Conservation (phyloP, 1,284 basidiomycete species). For the Sanguinoderma infundibulare region DNA sequence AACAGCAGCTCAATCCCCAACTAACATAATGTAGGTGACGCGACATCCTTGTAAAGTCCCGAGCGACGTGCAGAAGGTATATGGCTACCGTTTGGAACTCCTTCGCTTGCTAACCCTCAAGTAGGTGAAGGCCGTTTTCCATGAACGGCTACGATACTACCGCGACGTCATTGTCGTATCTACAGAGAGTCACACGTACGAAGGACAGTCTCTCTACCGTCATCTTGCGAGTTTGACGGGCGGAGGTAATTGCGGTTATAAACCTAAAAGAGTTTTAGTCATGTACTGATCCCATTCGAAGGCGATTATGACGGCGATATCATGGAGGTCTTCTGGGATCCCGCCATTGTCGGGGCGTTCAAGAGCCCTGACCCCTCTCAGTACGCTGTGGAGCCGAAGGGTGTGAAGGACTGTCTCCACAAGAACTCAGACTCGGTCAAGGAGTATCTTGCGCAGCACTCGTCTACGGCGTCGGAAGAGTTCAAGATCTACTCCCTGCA, state of each 20-base stretch:
- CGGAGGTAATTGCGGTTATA: conserved; percentile 36
- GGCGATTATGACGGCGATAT: conserved; percentile 54
- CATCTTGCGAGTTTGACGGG: conserved; percentile 46
- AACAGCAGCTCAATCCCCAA: background rate
- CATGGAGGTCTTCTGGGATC: conserved; percentile 44
- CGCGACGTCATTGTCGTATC: conserved; percentile 49
- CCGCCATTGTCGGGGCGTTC: conserved; percentile 52
- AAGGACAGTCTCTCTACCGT: conserved; percentile 27
- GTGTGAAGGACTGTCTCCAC: conserved; percentile 46
- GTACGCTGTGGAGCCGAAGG: conserved; percentile 49
- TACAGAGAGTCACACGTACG: conserved; percentile 34
- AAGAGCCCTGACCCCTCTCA: conserved; percentile 45
- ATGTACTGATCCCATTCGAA: too few species aligned
- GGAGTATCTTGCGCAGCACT: conserved; percentile 37
- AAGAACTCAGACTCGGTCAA: conserved; percentile 48
- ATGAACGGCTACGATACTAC: conserved; percentile 37
- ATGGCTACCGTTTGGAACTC: background rate
- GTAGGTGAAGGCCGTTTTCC: conserved; percentile 46
- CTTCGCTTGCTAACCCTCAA: background rate
- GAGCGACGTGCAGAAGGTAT: conserved; percentile 49
- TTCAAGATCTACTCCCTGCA: conserved; percentile 45
- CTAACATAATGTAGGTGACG: conserved; percentile 40
- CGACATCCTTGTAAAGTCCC: conserved; percentile 52
- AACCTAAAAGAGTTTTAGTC: too few species aligned
- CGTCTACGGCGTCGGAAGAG: conserved; percentile 21